Evolutionary conservation across 2,329 filamentous ascomycete species (phyloP), one percentile per base, ranked within the genome.

Genomic region (Venturia oleaginea): DNA sequence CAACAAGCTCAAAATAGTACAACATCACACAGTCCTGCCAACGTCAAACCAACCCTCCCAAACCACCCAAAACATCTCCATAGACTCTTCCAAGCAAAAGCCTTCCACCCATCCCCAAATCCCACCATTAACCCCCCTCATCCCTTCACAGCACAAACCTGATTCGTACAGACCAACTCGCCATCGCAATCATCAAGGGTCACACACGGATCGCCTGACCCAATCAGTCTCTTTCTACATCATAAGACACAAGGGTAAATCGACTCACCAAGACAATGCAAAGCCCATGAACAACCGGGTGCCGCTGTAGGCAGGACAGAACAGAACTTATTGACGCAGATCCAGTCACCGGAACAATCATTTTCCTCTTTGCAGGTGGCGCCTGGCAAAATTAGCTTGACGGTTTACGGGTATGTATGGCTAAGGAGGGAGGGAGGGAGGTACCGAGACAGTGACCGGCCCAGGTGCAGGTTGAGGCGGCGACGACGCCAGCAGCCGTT

Each of bases 131-230:
- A 40, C 13, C 2, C 34, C n/a, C 8, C 19, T 34, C 30, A 51
- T 10, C 15, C 3, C 46, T 27, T 27, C 0, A 27, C 10, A 51
- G 46, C 46, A 51, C 46, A 51, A 27, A 30, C 22, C 46, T 15
- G 4, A 2, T 51, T 22, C 22, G 19, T 61, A 19, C 37, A 61
- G 11, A 42, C 8, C 59, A 46, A 61, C 4, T 61, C 42, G n/a
- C 34, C 59, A 61, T 30, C 30, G 17, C 37, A 61, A 61, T 42
- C 59, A 60, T 60, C 38, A 59, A 59, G 37, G 7, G 55, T 46
- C 27, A 34, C 22, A 46, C 37, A 40, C 5, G 42, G 24, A 42
- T 32, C 59, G 19, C 37, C 59, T 61, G 11, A 3, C 24, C 15
- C 2, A 17, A 15, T 42, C 8, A 42, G 15, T 13, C 34, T 27